Evolutionary conservation across 768 basidiomycete species (phyloP).

Genomic region (Exsudoporus frostii): DNA sequence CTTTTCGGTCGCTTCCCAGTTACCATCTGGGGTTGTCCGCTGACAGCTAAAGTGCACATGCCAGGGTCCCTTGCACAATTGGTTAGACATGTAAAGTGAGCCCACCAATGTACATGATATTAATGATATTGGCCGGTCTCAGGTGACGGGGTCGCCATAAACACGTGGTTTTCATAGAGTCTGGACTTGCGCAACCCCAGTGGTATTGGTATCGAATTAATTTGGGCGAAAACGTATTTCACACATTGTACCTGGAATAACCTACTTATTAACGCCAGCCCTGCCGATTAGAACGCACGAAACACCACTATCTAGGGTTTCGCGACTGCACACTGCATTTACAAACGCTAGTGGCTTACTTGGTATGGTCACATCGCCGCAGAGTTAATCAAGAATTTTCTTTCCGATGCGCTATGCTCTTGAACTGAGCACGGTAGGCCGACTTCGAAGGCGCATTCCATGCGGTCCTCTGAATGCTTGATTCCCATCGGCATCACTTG

Average conservation of each 20-base stretch:
- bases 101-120: neutral
- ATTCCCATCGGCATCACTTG: slow-evolving; percentile 7
- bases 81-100: neutral
- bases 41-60: neutral
- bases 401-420: neutral
- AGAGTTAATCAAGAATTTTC: neutral
- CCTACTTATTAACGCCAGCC: neutral
- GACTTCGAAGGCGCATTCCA: slow-evolving; percentile 1
- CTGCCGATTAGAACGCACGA: neutral
- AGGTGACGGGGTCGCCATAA: neutral
- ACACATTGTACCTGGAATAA: neutral
- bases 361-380: neutral
- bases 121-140: neutral
- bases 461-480: neutral
- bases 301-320: neutral
- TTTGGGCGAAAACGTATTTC: neutral
- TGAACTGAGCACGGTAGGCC: neutral
- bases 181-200: neutral
- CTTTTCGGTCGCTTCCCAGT: neutral
- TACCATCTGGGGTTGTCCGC: neutral
- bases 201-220: neutral
- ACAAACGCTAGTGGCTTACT: neutral
- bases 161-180: neutral
- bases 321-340: neutral
- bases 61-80: neutral